A percentile compares a stretch with the other conserved stretches of the same genome.
phyloP scores from a whole-genome alignment of 1,284 basidiomycete genomes.

The Trichosporon inkin region DNA sequence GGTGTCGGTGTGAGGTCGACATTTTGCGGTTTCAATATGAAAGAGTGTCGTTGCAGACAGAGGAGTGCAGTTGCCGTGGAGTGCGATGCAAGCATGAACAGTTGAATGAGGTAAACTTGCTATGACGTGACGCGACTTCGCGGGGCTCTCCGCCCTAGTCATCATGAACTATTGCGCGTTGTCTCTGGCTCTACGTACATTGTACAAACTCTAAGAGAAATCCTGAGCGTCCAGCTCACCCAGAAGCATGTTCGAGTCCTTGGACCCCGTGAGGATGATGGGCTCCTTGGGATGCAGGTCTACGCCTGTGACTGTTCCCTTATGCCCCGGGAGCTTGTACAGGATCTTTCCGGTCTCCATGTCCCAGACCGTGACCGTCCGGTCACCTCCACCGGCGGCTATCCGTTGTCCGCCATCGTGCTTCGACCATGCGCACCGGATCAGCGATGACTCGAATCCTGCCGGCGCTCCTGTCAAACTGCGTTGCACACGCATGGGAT shows the following conservation, averaged over 20 bases:
- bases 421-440: conserved; percentile 66
- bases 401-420: conserved; percentile 50
- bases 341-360: conserved; percentile 75
- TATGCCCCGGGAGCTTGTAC: conserved; percentile 92
- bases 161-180: neutral
- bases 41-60: too few relatives aligned
- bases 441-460: conserved; percentile 79
- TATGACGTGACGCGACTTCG: neutral
- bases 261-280: conserved; percentile 81
- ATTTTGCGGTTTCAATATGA: neutral
- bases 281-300: conserved; percentile 80
- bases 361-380: conserved; percentile 82
- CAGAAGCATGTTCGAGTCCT: conserved; percentile 80
- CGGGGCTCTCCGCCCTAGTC: neutral
- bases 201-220: conserved; percentile 28
- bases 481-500: conserved; percentile 72
- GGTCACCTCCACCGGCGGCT: conserved; percentile 54
- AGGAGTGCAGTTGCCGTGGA: too few relatives aligned
- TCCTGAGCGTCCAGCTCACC: conserved; percentile 70
- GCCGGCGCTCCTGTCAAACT: conserved; percentile 76
- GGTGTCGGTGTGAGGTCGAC: conserved; percentile 5
- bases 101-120: neutral
- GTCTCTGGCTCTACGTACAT: neutral
- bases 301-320: conserved; percentile 82
- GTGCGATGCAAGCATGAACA: neutral